A percentile compares a stretch with the other conserved stretches of the same genome.
Conservation (phyloP, 2,329 filamentous ascomycete genomes). For the Monilinia aucupariae region DNA sequence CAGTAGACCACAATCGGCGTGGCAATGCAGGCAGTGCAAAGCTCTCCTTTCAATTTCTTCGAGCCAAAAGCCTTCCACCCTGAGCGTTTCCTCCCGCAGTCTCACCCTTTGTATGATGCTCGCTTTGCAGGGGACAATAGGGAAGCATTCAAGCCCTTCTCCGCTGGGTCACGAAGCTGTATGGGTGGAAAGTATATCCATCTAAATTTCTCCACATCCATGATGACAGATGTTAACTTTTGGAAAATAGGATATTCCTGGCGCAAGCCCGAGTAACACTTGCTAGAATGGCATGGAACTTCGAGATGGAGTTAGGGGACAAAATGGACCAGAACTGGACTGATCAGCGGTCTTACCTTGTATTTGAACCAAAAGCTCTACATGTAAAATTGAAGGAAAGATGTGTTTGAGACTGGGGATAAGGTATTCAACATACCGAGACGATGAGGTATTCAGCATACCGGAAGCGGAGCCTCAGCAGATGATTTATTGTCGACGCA, state of each 20-base stretch:
- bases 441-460: neutral
- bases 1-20: neutral
- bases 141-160: conserved; percentile 7
- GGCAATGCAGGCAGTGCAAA: conserved; percentile 2
- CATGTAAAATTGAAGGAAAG: neutral
- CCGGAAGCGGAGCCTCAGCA: neutral
- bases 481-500: neutral
- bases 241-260: neutral
- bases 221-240: neutral
- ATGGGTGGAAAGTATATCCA: conserved; percentile 6
- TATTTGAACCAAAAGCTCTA: conserved; percentile 7
- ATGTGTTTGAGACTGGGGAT: neutral
- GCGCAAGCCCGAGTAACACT: neutral
- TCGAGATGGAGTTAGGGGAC: neutral
- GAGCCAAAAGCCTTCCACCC: conserved; percentile 9
- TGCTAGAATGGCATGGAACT: conserved; percentile 1
- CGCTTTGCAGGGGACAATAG: conserved; percentile 1
- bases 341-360: conserved; percentile 7
- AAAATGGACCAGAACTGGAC: neutral
- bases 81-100: neutral
- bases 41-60: neutral
- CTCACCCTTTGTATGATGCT: neutral
- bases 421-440: neutral
- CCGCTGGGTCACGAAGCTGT: neutral
- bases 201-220: neutral